Conservation (phyloP, 176 grass and related monocot species). For the Cenchrus fungigraminus region DNA sequence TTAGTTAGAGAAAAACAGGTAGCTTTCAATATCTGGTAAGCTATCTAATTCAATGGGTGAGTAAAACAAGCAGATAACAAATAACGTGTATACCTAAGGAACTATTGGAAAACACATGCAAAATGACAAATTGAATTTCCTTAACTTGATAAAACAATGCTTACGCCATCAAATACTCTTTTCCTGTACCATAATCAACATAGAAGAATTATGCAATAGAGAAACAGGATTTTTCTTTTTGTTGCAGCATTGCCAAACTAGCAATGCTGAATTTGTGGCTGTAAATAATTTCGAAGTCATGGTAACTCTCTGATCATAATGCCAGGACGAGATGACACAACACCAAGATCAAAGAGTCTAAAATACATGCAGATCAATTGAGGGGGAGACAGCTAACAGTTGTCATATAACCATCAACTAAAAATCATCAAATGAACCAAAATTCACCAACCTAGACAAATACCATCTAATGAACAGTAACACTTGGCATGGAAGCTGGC, state of each 20-base stretch:
- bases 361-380: background rate
- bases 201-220: conserved; percentile 6
- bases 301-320: conserved; percentile 8
- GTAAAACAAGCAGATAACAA: conserved; percentile 1
- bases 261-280: conserved; percentile 11
- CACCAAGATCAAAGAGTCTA: background rate
- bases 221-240: background rate
- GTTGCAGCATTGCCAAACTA: background rate
- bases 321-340: background rate
- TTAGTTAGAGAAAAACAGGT: conserved; percentile 22
- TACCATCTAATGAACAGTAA: too few species aligned
- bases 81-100: background rate
- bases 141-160: background rate
- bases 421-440: background rate
- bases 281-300: background rate
- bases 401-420: background rate
- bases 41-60: background rate
- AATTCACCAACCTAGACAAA: background rate
- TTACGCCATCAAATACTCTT: background rate
- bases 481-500: background rate
- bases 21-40: conserved; percentile 17
- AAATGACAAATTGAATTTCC: background rate
- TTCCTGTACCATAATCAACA: background rate
- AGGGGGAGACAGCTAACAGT: background rate
- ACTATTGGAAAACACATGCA: background rate